These are phyloP conservation scores for Quercus glauca DNA, from an alignment of 306 rosid species.

Conservation along the genomic window DNA sequence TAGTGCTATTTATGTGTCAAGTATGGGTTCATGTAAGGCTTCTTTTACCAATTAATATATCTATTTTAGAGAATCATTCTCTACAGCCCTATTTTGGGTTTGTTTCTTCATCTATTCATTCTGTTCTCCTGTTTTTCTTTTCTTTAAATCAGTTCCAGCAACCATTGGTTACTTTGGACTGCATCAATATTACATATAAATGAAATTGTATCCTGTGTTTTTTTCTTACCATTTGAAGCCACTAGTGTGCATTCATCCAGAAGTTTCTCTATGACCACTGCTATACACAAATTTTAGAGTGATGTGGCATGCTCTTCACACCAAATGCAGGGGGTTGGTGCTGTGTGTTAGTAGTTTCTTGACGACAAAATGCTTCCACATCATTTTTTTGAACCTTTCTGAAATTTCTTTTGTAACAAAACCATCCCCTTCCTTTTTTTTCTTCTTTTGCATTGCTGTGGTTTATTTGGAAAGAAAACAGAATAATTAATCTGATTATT, in stretches of 20 bases:
- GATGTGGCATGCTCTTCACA: background rate
- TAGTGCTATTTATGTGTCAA: too few relatives aligned
- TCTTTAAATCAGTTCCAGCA: too few relatives aligned
- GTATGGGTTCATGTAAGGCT: too few relatives aligned
- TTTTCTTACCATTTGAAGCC: background rate
- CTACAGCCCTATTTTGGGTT: too few relatives aligned
- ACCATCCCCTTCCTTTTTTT: background rate
- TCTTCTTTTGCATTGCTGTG: background rate
- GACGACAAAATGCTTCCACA: background rate
- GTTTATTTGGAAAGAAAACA: background rate
- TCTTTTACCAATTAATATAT: too few relatives aligned
- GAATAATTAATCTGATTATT: background rate
- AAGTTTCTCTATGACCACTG: background rate
- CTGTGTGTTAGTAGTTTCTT: background rate
- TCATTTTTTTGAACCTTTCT: background rate
- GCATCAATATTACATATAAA: background rate
- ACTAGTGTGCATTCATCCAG: background rate
- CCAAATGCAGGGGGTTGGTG: background rate
- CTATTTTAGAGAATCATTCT: too few relatives aligned
- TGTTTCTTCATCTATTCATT: too few relatives aligned
- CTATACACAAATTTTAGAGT: background rate
- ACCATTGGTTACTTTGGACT: too few relatives aligned
- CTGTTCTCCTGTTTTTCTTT: too few relatives aligned
- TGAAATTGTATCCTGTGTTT: background rate
- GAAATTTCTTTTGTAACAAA: background rate